These are phyloP conservation scores for Debaryomycetaceae sp. DNA, from an alignment of 1,139 yeast genomes.

Conservation along the genomic window DNA sequence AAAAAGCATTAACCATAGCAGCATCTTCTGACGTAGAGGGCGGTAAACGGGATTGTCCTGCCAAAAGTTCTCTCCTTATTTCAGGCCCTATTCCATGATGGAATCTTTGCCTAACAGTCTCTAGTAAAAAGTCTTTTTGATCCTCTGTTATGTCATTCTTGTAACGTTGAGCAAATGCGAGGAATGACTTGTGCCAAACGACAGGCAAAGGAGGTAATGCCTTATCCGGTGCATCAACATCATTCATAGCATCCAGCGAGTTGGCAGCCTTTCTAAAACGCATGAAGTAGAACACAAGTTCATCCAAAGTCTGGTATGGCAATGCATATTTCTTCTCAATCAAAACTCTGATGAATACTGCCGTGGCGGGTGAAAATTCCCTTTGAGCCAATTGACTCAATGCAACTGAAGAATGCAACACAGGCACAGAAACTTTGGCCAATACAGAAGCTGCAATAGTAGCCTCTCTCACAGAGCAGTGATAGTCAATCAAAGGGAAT, in stretches of 20 bases:
- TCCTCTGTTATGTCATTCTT: conserved; percentile 97
- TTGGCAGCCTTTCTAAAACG: conserved; percentile 64
- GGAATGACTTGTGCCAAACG: conserved; percentile 95
- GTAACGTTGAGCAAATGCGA: conserved; percentile 92
- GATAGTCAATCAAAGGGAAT: conserved; percentile 81
- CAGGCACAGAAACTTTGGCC: conserved; percentile 88
- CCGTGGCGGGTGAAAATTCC: conserved; percentile 84
- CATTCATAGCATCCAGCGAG: conserved; percentile 26
- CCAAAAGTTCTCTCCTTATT: conserved; percentile 85
- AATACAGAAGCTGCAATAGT: conserved; percentile 92
- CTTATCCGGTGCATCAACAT: conserved; percentile 27
- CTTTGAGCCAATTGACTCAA: conserved; percentile 77
- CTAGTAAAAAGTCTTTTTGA: conserved; percentile 89
- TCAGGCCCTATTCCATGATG: conserved; percentile 92
- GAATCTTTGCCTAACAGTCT: conserved; percentile 84
- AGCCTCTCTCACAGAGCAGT: conserved; percentile 89
- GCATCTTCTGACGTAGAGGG: conserved; percentile 25
- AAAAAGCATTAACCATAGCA: conserved; percentile 40
- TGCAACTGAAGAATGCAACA: conserved; percentile 94
- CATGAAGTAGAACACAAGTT: conserved; percentile 92
- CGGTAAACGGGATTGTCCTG: conserved; percentile 58
- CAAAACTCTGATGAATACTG: conserved; percentile 83
- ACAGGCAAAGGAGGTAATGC: conserved; percentile 78
- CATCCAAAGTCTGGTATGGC: conserved; percentile 95
- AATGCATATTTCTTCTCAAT: conserved; percentile 94